Base-by-base conservation (phyloP, 1,284 basidiomycete genomes). In the Cutaneotrichosporon arboriforme region DNA sequence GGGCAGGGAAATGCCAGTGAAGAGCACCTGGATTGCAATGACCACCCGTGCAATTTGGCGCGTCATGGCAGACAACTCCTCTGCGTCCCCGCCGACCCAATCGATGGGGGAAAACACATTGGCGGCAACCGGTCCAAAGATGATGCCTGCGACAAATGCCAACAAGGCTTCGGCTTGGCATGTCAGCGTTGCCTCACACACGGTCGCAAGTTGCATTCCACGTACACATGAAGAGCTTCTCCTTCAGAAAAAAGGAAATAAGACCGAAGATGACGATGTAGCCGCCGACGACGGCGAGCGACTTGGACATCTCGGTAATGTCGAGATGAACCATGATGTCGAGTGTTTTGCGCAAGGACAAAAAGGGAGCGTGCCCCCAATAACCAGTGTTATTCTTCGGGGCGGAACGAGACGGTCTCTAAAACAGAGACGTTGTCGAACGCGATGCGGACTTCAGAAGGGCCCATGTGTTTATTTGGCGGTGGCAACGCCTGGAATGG, bases 1-100 rank as follows among this genome's bases (percentile, higher is more conserved):
- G 10, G 91, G 91, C 56, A 96, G 77, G 61, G 93, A 86, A 38
- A 97, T 93, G 4, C 94, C 94, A 52, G 97, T 90, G 33, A 94
- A 92, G 66, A 98, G 94, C 3, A 98, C 94, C 47, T 93, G 92
- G 54, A 97, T 88, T 4, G 91, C 94, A 44, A 98, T 85, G 51
- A 97, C 87, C 57, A 97, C 84, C 9, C 94, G 83, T 20, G 90
- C 90, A 68, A 97, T 80, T 75, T 97, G 90, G 54, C 87, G 79
- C 0, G 67, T 69, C 12, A 67, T 51, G 46, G 53, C 23, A 20
- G 58, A 83, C 62, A 64, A 46, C 2, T 57, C 43, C 1, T 62
- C 41, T 26, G 61, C 46, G 15, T 54, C 49, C 12, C 41, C 36
- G 20, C 39, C 42, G 17, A 54, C 53, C 69, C 69, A 70, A 17